Percentiles rank a stretch among this genome's conserved stretches.
Evolutionary conservation across 306 rosid genomes (phyloP).

Genomic region (Astragalus membranaceus): DNA sequence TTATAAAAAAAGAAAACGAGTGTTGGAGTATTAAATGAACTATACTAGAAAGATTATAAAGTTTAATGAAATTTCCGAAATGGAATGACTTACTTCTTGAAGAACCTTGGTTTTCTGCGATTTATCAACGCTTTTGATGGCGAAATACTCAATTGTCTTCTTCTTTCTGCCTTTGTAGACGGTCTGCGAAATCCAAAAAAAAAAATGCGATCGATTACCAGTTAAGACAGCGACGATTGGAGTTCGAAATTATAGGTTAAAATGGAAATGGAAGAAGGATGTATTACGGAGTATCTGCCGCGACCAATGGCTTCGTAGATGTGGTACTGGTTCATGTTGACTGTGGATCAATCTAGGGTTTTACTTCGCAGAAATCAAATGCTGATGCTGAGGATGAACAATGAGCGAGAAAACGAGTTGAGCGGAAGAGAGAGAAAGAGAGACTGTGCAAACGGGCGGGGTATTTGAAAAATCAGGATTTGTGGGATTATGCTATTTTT

Average conservation of each 20-base stretch:
- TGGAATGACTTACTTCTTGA: conserved; percentile 64
- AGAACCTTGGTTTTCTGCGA: conserved; percentile 85
- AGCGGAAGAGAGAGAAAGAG: not conserved
- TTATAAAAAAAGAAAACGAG: not conserved
- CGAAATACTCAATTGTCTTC: conserved; percentile 92
- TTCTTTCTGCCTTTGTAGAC: conserved; percentile 98
- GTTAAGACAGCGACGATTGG: not conserved
- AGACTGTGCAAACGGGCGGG: conserved; percentile 20
- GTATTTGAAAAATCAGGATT: not conserved
- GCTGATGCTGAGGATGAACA: not conserved
- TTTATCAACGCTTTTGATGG: conserved; percentile 90
- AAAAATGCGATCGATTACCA: not conserved
- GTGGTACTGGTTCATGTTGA: conserved; percentile 80
- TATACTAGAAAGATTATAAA: not conserved
- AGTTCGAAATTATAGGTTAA: not conserved
- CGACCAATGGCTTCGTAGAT: conserved; percentile 94
- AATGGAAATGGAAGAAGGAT: not conserved
- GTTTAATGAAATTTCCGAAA: not conserved
- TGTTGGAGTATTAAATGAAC: not conserved
- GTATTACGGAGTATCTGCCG: conserved; percentile 80
- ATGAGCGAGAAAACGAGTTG: not conserved
- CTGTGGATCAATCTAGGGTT: conserved; percentile 37
- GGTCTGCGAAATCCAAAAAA: conserved; percentile 35
- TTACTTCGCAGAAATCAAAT: conserved; percentile 20
- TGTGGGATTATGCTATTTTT: not conserved